A percentile compares a stretch with the other conserved stretches of the same genome.
Evolutionary conservation across 768 basidiomycete species (phyloP).

Genomic region (Boletus fagicola): DNA sequence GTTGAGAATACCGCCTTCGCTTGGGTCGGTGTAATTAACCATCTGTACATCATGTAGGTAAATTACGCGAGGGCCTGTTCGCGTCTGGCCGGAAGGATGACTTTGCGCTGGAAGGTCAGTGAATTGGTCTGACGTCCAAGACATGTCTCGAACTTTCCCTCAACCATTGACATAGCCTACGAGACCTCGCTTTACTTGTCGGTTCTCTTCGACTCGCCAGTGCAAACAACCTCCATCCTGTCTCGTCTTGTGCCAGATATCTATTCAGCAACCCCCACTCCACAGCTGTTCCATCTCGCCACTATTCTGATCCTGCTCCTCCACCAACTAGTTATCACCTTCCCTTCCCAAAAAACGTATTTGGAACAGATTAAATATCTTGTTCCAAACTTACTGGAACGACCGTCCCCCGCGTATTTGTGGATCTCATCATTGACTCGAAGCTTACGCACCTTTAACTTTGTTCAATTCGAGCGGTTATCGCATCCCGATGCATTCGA

Average conservation of each 20-base stretch:
- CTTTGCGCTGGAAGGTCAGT: slow-evolving; percentile 68
- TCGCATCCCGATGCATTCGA: slow-evolving; percentile 34
- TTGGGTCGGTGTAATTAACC: background rate
- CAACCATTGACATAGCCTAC: slow-evolving; percentile 47
- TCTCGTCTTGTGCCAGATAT: slow-evolving; percentile 55
- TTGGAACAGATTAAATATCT: slow-evolving; percentile 22
- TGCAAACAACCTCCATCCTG: slow-evolving; percentile 61
- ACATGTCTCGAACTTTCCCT: background rate
- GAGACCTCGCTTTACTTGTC: slow-evolving; percentile 71
- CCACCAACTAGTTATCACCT: slow-evolving; percentile 53
- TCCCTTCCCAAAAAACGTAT: slow-evolving; percentile 65
- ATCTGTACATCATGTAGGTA: slow-evolving; percentile 44
- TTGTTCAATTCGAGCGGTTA: slow-evolving; percentile 48
- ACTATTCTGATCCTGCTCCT: slow-evolving; percentile 52
- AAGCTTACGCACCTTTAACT: slow-evolving; percentile 54
- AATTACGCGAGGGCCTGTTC: slow-evolving; percentile 70
- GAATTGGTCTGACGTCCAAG: background rate
- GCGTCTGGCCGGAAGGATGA: slow-evolving; percentile 56
- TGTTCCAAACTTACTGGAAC: slow-evolving; percentile 37
- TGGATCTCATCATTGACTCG: slow-evolving; percentile 58
- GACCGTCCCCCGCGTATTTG: slow-evolving; percentile 31
- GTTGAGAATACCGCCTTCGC: background rate
- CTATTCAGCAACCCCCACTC: slow-evolving; percentile 31
- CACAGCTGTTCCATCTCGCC: slow-evolving; percentile 24
- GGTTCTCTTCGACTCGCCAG: slow-evolving; percentile 56